Base-by-base conservation (phyloP, 208 protist species). In the Leishmania amazonensis region DNA sequence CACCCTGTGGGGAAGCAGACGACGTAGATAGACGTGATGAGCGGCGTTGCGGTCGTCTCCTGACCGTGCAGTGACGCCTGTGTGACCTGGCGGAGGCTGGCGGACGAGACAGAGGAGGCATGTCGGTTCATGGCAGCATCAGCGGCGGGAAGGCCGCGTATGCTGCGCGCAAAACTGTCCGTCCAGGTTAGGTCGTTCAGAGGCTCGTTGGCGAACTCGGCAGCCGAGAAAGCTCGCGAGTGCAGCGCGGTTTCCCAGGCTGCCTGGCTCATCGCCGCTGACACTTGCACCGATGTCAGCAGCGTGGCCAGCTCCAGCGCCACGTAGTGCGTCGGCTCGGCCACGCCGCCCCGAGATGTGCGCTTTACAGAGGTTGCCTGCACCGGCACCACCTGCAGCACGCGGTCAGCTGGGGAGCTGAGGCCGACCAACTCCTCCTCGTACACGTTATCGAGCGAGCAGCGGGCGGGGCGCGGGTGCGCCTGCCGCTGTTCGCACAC, bases 1-100 rank as follows among this genome's bases (percentile, higher is more conserved):
- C 88, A 91, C 51, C 80, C 76, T 7, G 78, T 65, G 7, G 85
- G 80, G 38, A 88, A 85, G 83, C 79, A 85, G 38, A 90, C 58
- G 64, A 90, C 78, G 74, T 90, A 85, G 31, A 79, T 84, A 31
- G 75, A 84, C 17, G 80, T 60, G 45, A 81, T 77, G 28, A 78
- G 64, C 17, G 81, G 80, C 35, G 75, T 67, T 40, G 47, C 15
- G 38, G 76, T 11, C 13, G 45, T 24, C 38, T 80, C 79, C 9
- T 62, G 47, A 4, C 49, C 40, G 64, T 72, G 40, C 38, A 68
- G 60, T n/a, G 60, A 51, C 6, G 67, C 5, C 15, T 9, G 51
- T 21, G 70, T 47, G 9, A 70, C 47, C 65, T 76, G 54, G 21
- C 49, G 35, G 6, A 51, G 15, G 8, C 9, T 9, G 42, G 42